Evolutionary conservation across 805 yeast species (phyloP), one percentile per base, ranked within the genome.

Genomic region (Blastobotrys peoriensis): DNA sequence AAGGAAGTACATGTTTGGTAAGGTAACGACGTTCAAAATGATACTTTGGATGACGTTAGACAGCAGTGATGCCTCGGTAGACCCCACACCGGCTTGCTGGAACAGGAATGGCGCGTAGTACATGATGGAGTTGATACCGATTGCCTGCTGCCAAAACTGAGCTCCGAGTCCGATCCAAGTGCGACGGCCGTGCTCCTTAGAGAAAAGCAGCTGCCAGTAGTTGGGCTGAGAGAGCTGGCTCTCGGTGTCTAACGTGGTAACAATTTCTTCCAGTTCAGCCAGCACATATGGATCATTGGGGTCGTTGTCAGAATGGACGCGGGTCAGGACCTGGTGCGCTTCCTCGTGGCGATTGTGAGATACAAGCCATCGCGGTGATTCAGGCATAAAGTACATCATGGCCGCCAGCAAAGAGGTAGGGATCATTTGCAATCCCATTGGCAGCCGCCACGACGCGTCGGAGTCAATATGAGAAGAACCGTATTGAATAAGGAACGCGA

Each of bases 301-400:
- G 10, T 48, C 47, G n/a, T 46, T 48, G 13, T 25, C 30, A n/a
- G 44, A 19, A 17, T 41, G 44, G 47, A 74, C 71, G 57, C 77
- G 66, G 59, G 74, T 71, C 46, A 75, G 72, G 36, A 78, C 73
- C 41, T 73, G 76, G 42, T 55, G 55, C 5, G 62, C 65, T 41
- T 61, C 64, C 64, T 66, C 56, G 70, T 70, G 49, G 62, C 73
- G 53, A 58, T 83, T 83, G 53, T 82, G 79, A 55, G 78, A 78
- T 4, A 89, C 86, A 56, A 76, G 80, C 67, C 75, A 89, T 47
- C 97, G 72, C 0, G 96, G 96, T 33, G 89, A 79, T 63, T 89
- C 97, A 0, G 98, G 97, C 22, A 89, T 66, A 35, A 38, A 65
- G 33, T 46, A 80, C 78, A 85, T 67, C 42, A 81, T 58, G 33